A percentile compares a stretch with the other conserved stretches of the same genome.
Evolutionary conservation across 2,329 filamentous ascomycete species (phyloP).

Genomic region (Delphinella strobiligena): DNA sequence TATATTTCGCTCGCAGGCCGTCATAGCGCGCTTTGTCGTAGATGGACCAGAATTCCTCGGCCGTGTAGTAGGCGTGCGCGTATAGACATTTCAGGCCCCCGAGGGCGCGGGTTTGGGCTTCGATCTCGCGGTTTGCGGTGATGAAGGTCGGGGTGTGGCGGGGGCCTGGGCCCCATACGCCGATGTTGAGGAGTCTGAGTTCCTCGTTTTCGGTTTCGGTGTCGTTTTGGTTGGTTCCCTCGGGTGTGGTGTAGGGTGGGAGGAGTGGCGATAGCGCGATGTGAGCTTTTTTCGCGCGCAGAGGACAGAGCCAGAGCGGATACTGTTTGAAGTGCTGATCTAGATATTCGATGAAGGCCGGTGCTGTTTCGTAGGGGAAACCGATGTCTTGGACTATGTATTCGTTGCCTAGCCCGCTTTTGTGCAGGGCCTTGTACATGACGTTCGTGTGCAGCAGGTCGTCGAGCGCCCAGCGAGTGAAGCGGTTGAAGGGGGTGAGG

Average conservation of each 20-base stretch:
- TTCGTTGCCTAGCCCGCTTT: constrained; percentile 41
- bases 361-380: constrained; percentile 40
- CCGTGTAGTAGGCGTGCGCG: constrained; percentile 72
- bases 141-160: constrained; percentile 47
- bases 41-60: constrained; percentile 55
- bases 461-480: constrained; percentile 48
- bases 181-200: constrained; percentile 38
- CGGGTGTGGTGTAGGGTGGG: constrained; percentile 4
- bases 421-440: constrained; percentile 52
- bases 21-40: constrained; percentile 53
- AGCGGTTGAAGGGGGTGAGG: constrained; percentile 44
- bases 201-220: constrained; percentile 10
- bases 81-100: constrained; percentile 81
- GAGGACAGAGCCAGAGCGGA: constrained; percentile 49
- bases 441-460: constrained; percentile 48
- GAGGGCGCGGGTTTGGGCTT: constrained; percentile 54
- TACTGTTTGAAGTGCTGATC: constrained; percentile 37
- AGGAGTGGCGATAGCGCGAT: not conserved
- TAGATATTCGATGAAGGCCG: constrained; percentile 42
- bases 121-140: constrained; percentile 56
- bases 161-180: constrained; percentile 72
- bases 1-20: constrained; percentile 48
- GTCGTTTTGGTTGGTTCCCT: not conserved
- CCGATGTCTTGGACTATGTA: constrained; percentile 54
- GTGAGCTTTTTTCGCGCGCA: constrained; percentile 14